Base-by-base conservation (phyloP, 2,329 filamentous ascomycete species). In the Alternaria metachromatica region DNA sequence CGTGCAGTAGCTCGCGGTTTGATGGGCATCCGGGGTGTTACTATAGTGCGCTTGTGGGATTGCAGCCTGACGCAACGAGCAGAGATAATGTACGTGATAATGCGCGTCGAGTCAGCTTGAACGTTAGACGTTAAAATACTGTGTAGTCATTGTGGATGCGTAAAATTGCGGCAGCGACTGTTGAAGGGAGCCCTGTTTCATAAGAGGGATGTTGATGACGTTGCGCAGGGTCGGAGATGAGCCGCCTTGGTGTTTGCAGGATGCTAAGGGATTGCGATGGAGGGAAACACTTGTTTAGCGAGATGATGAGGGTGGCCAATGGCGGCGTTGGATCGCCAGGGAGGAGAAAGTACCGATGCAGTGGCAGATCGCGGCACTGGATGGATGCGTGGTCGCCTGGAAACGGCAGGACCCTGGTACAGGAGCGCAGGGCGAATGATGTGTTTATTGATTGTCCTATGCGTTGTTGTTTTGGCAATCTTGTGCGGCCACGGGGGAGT, bases 1-100 rank as follows among this genome's bases (percentile, higher is more conserved):
- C 60, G 55, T 60, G 63, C 63, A 65, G 63, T 55, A 62, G 44
- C 45, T 41, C 43, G 26, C 58, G 58, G 49, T n/a, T 45, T 64
- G 51, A 58, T 53, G 33, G 33, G 28, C 43, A 30, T 59, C 33
- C 46, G 55, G 55, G 59, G 59, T 46, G 43, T 37, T 30, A 18
- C 37, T 41, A 41, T 41, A 41, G 37, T 1, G 51, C 21, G 37
- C 55, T 45, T 62, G 59, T 48, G 43, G 30, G 23, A 49, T 51
- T 33, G 43, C 45, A 46, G 60, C 44, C 45, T 58, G n/a, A 61
- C 54, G 59, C 59, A 51, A 45, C 50, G 46, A n/a, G 50, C 28
- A 33, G 41, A 15, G 50, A 30, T 26, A 15, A 56, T 25, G 28
- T 53, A 21, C 13, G 53, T 33, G 41, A 43, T 20, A 13, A 20